Base-by-base conservation (phyloP, 1,284 basidiomycete genomes). In the Malassezia obtusa region DNA sequence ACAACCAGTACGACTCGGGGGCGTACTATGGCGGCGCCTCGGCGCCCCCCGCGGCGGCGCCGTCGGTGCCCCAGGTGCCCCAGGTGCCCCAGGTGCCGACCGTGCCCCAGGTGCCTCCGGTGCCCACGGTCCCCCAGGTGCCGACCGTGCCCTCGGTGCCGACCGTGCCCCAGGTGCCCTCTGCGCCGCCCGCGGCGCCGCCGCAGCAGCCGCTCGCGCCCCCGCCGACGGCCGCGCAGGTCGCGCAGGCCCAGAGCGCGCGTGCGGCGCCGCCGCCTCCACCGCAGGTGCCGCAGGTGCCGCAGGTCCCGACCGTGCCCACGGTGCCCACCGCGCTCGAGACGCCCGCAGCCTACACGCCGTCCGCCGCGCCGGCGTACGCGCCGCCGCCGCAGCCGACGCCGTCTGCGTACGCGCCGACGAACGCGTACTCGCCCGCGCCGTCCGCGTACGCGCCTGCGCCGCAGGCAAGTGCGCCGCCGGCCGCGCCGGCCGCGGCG, bases 301-400 rank as follows among this genome's bases (percentile, higher is more conserved):
- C 41, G 12, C n/a, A n/a, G 15, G 31, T 32, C 31, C 33, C 33
- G 14, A 14, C 6, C 12, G 33, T 36, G 14, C 33, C 33, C 7
- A 11, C 53, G 8, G 58, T 63, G 30, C 56, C 61, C 9, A 31
- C 52, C 0, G 56, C 61, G 25, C 59, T 61, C 2, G 45, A 57
- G 1, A 54, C 58, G 28, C 50, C 55, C 10, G 30, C 50, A 12
- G 59, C 52, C 43, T 45, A 45, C 25, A 59, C 57, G 24, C 62
- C 62, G 1, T 58, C 60, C 46, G 57, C 52, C 9, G 50, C 60
- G 3, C 38, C 52, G 7, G 49, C 59, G 1, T 77, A n/a, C 78
- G 77, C 7, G 74, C 78, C 15, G 73, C 75, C 12, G 60, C 77
- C 38, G 82, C 84, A 64, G 79, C 48, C 58, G 24, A 31, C 59